A percentile compares a stretch with the other conserved stretches of the same genome.
Evolutionary conservation across 805 yeast genomes (phyloP).

Genomic region (Yarrowia sp.): DNA sequence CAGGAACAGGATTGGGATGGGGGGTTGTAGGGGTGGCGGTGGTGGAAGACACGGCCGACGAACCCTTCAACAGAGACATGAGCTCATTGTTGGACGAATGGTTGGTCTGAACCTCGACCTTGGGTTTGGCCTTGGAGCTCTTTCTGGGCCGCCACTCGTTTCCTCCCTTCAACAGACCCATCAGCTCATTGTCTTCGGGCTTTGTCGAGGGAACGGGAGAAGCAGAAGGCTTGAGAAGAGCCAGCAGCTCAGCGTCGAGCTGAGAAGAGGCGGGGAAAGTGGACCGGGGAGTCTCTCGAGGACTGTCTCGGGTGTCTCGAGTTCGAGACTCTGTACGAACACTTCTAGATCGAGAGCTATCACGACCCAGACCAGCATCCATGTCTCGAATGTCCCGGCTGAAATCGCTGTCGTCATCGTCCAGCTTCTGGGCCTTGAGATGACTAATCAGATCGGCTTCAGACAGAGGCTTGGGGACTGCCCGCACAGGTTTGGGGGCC

Average conservation of each 20-base stretch:
- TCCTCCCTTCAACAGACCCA: constrained; percentile 32
- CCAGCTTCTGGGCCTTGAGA: constrained; percentile 6
- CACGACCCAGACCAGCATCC: not conserved
- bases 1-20: not conserved
- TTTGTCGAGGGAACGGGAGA: not conserved
- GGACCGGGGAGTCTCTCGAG: not conserved
- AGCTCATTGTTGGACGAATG: not conserved
- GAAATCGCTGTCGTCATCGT: constrained; percentile 7
- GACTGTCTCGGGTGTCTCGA: not conserved
- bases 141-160: constrained; percentile 14
- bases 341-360: not conserved
- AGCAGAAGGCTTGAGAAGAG: constrained; percentile 20
- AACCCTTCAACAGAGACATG: constrained; percentile 19
- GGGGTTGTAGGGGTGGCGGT: not conserved
- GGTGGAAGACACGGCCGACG: constrained; percentile 11
- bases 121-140: not conserved
- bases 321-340: not conserved
- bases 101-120: constrained; percentile 3
- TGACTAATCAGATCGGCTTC: constrained; percentile 29
- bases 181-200: constrained; percentile 12
- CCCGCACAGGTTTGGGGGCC: constrained; percentile 3
- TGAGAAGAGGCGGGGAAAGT: not conserved
- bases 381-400: not conserved
- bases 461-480: constrained; percentile 12
- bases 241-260: constrained; percentile 18